Evolutionary conservation across 148 eudicot species (phyloP).

Genomic region (Gaultheria prostrata): DNA sequence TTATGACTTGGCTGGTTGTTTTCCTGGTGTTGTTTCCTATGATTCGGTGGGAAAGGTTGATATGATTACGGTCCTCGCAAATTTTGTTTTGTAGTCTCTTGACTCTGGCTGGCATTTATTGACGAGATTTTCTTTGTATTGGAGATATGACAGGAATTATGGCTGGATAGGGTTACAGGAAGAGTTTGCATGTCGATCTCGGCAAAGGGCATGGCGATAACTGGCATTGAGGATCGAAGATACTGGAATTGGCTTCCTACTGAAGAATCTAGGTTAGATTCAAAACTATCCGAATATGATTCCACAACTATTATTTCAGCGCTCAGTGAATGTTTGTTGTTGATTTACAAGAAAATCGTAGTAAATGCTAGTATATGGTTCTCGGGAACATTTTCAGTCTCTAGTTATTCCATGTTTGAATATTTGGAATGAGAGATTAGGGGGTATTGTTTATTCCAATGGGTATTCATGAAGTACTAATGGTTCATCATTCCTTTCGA

Average conservation of each 20-base stretch:
- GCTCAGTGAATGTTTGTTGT: neutral
- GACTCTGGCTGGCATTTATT: conserved; percentile 15
- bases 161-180: conserved; percentile 87
- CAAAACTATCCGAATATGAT: neutral
- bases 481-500: neutral
- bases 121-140: conserved; percentile 16
- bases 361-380: neutral
- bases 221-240: conserved; percentile 93
- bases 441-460: neutral
- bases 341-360: neutral
- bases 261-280: conserved; percentile 83
- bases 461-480: neutral
- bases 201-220: conserved; percentile 74
- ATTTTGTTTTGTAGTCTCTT: conserved; percentile 7
- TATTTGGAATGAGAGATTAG: neutral
- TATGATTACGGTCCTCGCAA: neutral
- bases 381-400: neutral
- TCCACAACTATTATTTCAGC: conserved; percentile 1
- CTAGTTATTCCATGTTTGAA: neutral
- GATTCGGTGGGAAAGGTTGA: neutral
- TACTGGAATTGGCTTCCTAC: conserved; percentile 96
- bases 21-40: neutral
- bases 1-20: neutral
- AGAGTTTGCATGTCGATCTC: conserved; percentile 79
- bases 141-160: conserved; percentile 58